These are phyloP conservation scores for Polygonum aviculare DNA, from an alignment of 148 eudicot genomes.

Conservation along the genomic window DNA sequence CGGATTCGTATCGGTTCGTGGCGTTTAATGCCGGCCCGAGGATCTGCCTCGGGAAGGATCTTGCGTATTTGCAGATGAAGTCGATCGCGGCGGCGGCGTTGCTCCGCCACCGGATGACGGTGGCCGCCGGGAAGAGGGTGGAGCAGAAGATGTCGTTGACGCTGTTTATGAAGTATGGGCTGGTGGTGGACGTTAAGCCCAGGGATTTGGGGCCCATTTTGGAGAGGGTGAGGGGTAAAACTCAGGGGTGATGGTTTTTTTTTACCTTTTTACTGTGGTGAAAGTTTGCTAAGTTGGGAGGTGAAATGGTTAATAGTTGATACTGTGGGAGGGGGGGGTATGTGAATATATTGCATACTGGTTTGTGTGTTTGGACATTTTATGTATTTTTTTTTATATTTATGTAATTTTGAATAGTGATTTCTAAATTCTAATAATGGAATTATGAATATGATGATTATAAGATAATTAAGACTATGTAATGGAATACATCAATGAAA, in stretches of 20 bases:
- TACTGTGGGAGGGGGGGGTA: background rate
- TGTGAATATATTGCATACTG: constrained; percentile 8
- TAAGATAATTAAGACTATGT: background rate
- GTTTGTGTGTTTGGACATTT: background rate
- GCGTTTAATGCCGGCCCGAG: constrained; percentile 91
- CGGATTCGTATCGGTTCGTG: constrained; percentile 60
- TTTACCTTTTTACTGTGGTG: background rate
- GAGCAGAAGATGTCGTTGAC: constrained; percentile 95
- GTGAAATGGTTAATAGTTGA: background rate
- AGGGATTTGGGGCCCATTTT: constrained; percentile 49
- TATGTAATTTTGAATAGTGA: background rate
- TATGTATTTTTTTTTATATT: background rate
- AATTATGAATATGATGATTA: background rate
- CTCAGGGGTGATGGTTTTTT: background rate
- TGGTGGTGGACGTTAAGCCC: constrained; percentile 52
- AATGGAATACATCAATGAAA: background rate
- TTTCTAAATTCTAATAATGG: background rate
- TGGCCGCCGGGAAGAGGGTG: constrained; percentile 59
- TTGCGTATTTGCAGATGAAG: constrained; percentile 90
- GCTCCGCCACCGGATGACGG: constrained; percentile 61
- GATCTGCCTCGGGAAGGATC: constrained; percentile 72
- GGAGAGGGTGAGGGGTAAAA: constrained; percentile 27
- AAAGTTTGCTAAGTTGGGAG: no score
- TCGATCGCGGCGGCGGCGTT: constrained; percentile 62
- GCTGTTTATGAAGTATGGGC: constrained; percentile 77